Conservation (phyloP, 495 filamentous ascomycete species). For the Penicillium paxilli region DNA sequence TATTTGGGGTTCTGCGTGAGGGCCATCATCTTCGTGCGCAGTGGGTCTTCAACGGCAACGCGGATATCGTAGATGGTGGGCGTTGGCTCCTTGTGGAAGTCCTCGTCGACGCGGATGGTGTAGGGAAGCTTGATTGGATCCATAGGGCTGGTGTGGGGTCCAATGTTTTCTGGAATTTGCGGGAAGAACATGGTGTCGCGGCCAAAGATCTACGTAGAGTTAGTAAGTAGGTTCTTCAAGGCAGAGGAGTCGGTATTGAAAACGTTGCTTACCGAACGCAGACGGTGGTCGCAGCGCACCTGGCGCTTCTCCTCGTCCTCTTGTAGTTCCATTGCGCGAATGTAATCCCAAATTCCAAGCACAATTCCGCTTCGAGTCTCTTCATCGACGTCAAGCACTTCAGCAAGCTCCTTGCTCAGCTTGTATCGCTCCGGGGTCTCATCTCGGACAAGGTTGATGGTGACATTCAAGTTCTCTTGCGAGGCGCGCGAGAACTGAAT, state of each 20-base stretch:
- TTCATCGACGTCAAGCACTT: slow-evolving; percentile 82
- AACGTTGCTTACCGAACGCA: slow-evolving; percentile 64
- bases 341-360: slow-evolving; percentile 94
- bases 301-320: slow-evolving; percentile 92
- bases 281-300: slow-evolving; percentile 82
- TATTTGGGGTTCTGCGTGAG: slow-evolving; percentile 55
- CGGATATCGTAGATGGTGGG: slow-evolving; percentile 88
- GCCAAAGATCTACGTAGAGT: slow-evolving; percentile 63
- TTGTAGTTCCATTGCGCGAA: slow-evolving; percentile 78
- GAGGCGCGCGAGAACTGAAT: slow-evolving; percentile 87
- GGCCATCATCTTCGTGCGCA: slow-evolving; percentile 64
- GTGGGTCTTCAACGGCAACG: slow-evolving; percentile 81
- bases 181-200: slow-evolving; percentile 84
- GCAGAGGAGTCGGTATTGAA: background rate
- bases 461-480: slow-evolving; percentile 91
- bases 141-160: slow-evolving; percentile 71
- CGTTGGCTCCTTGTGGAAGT: slow-evolving; percentile 62
- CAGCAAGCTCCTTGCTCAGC: slow-evolving; percentile 74
- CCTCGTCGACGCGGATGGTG: slow-evolving; percentile 90
- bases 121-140: slow-evolving; percentile 85
- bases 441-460: slow-evolving; percentile 81
- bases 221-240: background rate
- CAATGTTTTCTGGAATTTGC: slow-evolving; percentile 73
- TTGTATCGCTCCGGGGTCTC: slow-evolving; percentile 83
- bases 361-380: slow-evolving; percentile 84